phyloP scores from a whole-genome alignment of 2,329 filamentous ascomycete species.

The Phyllosticta citriasiana region DNA sequence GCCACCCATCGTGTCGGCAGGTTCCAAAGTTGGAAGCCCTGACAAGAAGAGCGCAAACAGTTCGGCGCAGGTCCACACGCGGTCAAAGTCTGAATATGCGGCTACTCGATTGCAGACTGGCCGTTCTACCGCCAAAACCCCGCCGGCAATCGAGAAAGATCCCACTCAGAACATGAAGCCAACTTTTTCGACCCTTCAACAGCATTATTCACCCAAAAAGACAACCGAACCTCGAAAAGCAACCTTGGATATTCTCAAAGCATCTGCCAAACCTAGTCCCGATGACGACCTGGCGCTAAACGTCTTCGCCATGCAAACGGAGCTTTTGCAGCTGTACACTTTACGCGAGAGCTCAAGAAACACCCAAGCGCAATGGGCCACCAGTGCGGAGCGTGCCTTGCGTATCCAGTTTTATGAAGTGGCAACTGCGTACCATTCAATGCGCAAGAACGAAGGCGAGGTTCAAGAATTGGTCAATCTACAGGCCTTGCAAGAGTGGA shows the following conservation, averaged over 20 bases:
- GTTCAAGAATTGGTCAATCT: slow-evolving; percentile 28
- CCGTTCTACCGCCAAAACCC: background rate
- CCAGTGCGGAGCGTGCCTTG: slow-evolving; percentile 22
- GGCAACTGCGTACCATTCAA: slow-evolving; percentile 23
- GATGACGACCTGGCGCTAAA: slow-evolving; percentile 19
- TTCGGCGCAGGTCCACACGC: background rate
- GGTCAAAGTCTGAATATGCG: slow-evolving; percentile 4
- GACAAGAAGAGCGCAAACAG: background rate
- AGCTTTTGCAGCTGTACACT: slow-evolving; percentile 29
- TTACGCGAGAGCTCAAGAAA: slow-evolving; percentile 21
- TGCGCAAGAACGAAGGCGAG: slow-evolving; percentile 27
- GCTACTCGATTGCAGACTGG: background rate
- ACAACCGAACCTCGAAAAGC: slow-evolving; percentile 15
- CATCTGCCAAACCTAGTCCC: slow-evolving; percentile 14
- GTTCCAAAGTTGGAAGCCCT: background rate
- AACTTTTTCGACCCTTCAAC: slow-evolving; percentile 28
- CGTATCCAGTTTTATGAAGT: slow-evolving; percentile 27
- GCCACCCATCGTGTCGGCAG: background rate
- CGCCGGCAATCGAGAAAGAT: background rate
- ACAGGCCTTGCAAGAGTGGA: slow-evolving; percentile 26
- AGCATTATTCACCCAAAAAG: slow-evolving; percentile 31
- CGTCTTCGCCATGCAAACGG: slow-evolving; percentile 23
- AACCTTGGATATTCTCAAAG: slow-evolving; percentile 25
- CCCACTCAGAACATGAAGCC: slow-evolving; percentile 13
- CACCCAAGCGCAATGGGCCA: slow-evolving; percentile 21